Percentiles rank a stretch among this genome's conserved stretches.
Conservation (phyloP, 164 flowering plant species). For the Dillenia turbinata region DNA sequence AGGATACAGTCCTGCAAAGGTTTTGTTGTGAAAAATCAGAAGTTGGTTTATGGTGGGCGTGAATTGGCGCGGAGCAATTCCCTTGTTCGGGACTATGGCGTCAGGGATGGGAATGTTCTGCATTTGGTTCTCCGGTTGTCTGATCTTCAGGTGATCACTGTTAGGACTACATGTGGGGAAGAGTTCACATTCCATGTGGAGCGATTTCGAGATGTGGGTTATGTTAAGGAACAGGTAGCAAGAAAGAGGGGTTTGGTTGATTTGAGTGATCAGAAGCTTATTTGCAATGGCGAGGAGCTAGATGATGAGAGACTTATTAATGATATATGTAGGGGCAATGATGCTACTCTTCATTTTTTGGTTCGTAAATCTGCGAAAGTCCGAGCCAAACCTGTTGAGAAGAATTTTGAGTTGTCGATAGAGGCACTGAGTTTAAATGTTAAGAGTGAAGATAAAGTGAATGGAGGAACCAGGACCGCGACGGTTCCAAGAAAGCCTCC, state of each 20-base stretch:
- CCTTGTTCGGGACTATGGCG: slow-evolving; percentile 64
- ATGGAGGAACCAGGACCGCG: background rate
- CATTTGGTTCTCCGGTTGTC: slow-evolving; percentile 64
- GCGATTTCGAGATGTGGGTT: slow-evolving; percentile 46
- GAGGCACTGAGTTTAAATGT: slow-evolving; percentile 21
- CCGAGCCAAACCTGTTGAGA: slow-evolving; percentile 42
- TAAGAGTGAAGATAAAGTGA: slow-evolving; percentile 11
- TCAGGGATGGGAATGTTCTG: slow-evolving; percentile 48
- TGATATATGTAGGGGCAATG: slow-evolving; percentile 41
- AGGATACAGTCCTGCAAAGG: slow-evolving; percentile 30
- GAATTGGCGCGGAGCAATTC: slow-evolving; percentile 50
- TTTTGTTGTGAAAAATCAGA: slow-evolving; percentile 36
- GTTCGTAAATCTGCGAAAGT: slow-evolving; percentile 54
- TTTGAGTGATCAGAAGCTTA: slow-evolving; percentile 41
- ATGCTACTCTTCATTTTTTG: slow-evolving; percentile 60
- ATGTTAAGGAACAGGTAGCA: slow-evolving; percentile 50
- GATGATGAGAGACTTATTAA: slow-evolving; percentile 45
- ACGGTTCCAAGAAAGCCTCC: slow-evolving; percentile 20
- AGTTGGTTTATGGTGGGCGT: slow-evolving; percentile 34
- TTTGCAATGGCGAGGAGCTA: slow-evolving; percentile 51
- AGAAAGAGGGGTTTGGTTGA: slow-evolving; percentile 36
- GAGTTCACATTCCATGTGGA: slow-evolving; percentile 61
- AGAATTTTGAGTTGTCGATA: slow-evolving; percentile 47
- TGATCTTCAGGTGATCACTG: slow-evolving; percentile 50
- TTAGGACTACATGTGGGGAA: slow-evolving; percentile 52